Percentiles rank a stretch among this genome's conserved stretches.
These are phyloP conservation scores for Fusarium torreyae DNA, from an alignment of 2,329 filamentous ascomycete species.

Conservation along the genomic window DNA sequence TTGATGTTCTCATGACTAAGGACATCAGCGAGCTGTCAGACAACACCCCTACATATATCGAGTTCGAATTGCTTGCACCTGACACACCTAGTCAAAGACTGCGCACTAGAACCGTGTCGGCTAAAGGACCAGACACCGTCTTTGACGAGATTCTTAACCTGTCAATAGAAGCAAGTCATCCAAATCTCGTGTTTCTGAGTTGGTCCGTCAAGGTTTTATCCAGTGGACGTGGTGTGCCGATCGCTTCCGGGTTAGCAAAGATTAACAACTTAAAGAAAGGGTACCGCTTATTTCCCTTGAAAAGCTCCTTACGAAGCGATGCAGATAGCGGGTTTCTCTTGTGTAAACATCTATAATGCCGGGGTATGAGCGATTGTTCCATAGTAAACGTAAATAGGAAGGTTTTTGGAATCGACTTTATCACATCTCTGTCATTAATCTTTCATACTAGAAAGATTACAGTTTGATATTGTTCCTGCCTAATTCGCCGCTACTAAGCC, in stretches of 20 bases:
- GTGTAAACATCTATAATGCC: constrained; percentile 4
- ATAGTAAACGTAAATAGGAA: no score
- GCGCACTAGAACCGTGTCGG: neutral
- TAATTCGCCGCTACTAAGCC: no score
- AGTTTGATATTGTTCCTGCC: no score
- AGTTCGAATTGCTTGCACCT: constrained; percentile 13
- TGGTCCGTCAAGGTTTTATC: neutral
- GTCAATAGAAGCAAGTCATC: neutral
- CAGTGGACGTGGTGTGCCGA: neutral
- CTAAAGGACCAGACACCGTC: rapidly evolving
- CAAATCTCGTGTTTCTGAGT: constrained; percentile 6
- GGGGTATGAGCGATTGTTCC: no score
- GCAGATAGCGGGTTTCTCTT: neutral
- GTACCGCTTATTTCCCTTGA: constrained; percentile 8
- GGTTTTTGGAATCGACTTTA: no score
- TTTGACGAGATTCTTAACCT: constrained; percentile 16
- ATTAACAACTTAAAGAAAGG: constrained; percentile 12
- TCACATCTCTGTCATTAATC: no score
- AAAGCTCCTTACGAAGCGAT: rapidly evolving
- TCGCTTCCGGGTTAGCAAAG: constrained; percentile 2
- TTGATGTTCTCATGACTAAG: constrained; percentile 15
- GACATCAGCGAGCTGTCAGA: neutral
- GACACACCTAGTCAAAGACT: neutral
- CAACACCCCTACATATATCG: rapidly evolving
- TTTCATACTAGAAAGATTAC: no score